Percentiles rank a stretch among this genome's conserved stretches.
Conservation (phyloP, 2,329 filamentous ascomycete genomes). For the Peltaster fructicola region DNA sequence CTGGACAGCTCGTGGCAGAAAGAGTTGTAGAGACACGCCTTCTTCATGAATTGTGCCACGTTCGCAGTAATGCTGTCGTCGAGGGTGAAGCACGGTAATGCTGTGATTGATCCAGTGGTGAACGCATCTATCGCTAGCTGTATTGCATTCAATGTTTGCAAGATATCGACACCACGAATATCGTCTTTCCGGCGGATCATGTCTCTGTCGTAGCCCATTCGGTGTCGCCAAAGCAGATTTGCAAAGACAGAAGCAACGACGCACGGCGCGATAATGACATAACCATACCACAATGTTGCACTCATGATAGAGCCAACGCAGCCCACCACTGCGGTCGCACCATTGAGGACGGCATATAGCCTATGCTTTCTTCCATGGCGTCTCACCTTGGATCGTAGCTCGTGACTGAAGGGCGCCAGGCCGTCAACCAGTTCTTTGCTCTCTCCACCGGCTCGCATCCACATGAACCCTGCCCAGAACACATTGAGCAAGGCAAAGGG, state of each 20-base stretch:
- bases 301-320: constrained; percentile 34
- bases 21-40: too few relatives aligned
- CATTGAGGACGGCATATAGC: constrained; percentile 28
- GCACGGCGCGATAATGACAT: constrained; percentile 34
- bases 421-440: constrained; percentile 7
- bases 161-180: too few relatives aligned
- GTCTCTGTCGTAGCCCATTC: constrained; percentile 5
- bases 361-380: constrained; percentile 24
- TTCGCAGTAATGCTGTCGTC: too few relatives aligned
- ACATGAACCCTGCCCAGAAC: constrained; percentile 30
- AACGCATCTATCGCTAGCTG: too few relatives aligned
- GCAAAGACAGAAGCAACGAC: constrained; percentile 18
- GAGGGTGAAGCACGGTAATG: too few relatives aligned
- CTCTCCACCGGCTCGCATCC: constrained; percentile 24
- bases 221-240: constrained; percentile 5
- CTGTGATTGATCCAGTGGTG: too few relatives aligned
- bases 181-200: too few relatives aligned
- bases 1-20: too few relatives aligned
- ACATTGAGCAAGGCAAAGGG: constrained; percentile 33
- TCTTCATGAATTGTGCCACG: too few relatives aligned
- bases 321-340: constrained; percentile 29
- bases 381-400: constrained; percentile 2
- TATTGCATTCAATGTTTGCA: too few relatives aligned
- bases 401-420: constrained; percentile 5
- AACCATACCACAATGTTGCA: constrained; percentile 35